Base-by-base conservation (phyloP, 148 eudicot genomes). In the Vaccinium macrocarpon region DNA sequence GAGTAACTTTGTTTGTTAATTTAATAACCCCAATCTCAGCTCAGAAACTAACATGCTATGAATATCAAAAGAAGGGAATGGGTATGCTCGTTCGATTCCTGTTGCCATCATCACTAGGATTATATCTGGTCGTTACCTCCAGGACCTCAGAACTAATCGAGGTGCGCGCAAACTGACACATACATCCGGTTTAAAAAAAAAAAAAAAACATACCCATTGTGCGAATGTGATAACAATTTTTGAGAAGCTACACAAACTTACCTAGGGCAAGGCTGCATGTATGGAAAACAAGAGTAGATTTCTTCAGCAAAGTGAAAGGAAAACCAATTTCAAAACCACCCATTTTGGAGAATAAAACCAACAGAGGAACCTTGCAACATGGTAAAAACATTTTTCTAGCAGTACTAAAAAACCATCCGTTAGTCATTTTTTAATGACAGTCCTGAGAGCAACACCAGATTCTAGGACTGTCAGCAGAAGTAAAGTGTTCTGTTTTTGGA, bases 181-280 rank as follows among this genome's bases (percentile, higher is more conserved):
- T n/a, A n/a, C n/a, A n/a, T n/a, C n/a, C n/a, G n/a, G n/a, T n/a
- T n/a, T n/a, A n/a, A n/a, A n/a, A n/a, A n/a, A n/a, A n/a, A n/a
- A n/a, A n/a, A n/a, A n/a, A n/a, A 35, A 35, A 2, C 38, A 35
- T 35, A 35, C 38, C 38, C 38, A 35, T 35, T 35, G 38, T 35
- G 38, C 38, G 2, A 35, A 35, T 35, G 38, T 35, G 38, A 35
- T 35, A 35, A 35, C 38, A 35, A 51, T 29, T 21, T 0, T 7
- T 6, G 12, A 53, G 29, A 27, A 57, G 6, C 38, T 42, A 16
- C 15, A 11, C 25, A 62, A 27, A 78, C 5, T 16, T 78, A 94
- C 98, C 95, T 81, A 93, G 42, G 76, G 95, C 92, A 76, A 91
- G 84, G 83, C 87, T 85, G 85, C 88, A 88, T 56, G 90, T 88